Percentiles rank a stretch among this genome's conserved stretches.
Conservation (phyloP, 441 rosid genomes). For the Bruguiera hainesii region DNA sequence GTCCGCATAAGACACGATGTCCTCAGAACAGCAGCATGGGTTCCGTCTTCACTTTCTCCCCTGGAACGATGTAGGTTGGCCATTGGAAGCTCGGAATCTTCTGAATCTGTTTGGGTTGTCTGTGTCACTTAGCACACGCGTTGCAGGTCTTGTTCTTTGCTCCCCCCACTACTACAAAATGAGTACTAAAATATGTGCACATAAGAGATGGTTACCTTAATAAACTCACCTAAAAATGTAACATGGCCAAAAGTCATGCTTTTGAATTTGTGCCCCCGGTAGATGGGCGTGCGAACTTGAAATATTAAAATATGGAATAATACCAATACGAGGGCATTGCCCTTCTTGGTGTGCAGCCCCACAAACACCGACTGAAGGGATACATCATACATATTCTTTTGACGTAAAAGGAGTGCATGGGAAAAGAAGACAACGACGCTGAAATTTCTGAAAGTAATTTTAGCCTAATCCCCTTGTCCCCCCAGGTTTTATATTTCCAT, state of each 20-base stretch:
- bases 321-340: slow-evolving; percentile 15
- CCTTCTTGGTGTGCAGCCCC: slow-evolving; percentile 2
- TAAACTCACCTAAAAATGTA: not conserved
- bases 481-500: slow-evolving; percentile 20
- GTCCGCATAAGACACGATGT: slow-evolving; percentile 1
- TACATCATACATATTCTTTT: slow-evolving; percentile 14
- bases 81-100: slow-evolving; percentile 13
- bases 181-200: slow-evolving; percentile 6
- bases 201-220: not conserved
- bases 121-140: slow-evolving; percentile 35
- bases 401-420: slow-evolving; percentile 35
- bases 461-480: slow-evolving; percentile 31
- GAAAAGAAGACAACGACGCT: slow-evolving; percentile 26
- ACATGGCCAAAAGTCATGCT: not conserved
- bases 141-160: slow-evolving; percentile 17
- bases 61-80: slow-evolving; percentile 25
- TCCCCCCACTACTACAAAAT: not conserved
- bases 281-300: slow-evolving; percentile 27
- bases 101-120: not conserved
- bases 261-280: not conserved
- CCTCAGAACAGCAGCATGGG: not conserved
- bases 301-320: not conserved
- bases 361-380: not conserved
- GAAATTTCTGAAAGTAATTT: slow-evolving; percentile 27
- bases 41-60: slow-evolving; percentile 23